Evolutionary conservation across 2,329 filamentous ascomycete species (phyloP).

Genomic region (Lachnellula arida): DNA sequence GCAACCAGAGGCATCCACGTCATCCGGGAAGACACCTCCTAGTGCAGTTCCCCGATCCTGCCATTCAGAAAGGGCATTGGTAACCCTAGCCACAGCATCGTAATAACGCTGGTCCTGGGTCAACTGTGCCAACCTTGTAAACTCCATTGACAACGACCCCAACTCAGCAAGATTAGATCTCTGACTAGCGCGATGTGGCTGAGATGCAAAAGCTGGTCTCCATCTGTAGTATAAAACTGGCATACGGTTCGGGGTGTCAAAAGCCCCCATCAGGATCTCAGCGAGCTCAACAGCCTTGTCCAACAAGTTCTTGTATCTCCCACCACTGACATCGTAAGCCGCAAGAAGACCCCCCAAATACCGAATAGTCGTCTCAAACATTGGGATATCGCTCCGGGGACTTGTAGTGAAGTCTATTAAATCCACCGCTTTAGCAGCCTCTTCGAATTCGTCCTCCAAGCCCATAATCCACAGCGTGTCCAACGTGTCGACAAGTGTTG

Average conservation of each 20-base stretch:
- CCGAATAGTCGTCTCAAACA: slow-evolving; percentile 89
- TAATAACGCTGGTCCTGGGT: slow-evolving; percentile 81
- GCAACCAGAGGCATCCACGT: slow-evolving; percentile 75
- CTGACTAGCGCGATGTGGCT: slow-evolving; percentile 57
- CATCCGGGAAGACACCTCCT: slow-evolving; percentile 75
- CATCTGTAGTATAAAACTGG: slow-evolving; percentile 76
- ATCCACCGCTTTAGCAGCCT: slow-evolving; percentile 64
- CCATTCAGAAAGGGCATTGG: slow-evolving; percentile 69
- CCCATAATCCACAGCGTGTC: slow-evolving; percentile 89
- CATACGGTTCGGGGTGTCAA: slow-evolving; percentile 91
- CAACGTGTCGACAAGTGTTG: slow-evolving; percentile 75
- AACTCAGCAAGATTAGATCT: slow-evolving; percentile 49
- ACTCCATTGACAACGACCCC: slow-evolving; percentile 79
- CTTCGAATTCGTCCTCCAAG: slow-evolving; percentile 71
- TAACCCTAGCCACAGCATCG: slow-evolving; percentile 82
- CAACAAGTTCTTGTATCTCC: slow-evolving; percentile 60
- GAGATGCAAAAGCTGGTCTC: slow-evolving; percentile 60
- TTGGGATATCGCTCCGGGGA: slow-evolving; percentile 64
- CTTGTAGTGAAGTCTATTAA: slow-evolving; percentile 80
- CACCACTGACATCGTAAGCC: slow-evolving; percentile 81
- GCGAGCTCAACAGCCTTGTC: slow-evolving; percentile 69
- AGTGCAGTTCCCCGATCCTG: slow-evolving; percentile 65
- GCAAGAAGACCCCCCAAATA: slow-evolving; percentile 83
- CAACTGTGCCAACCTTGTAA: slow-evolving; percentile 82
- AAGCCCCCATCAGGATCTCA: slow-evolving; percentile 66